A percentile compares a stretch with the other conserved stretches of the same genome.
phyloP scores from a whole-genome alignment of 2,329 filamentous ascomycete species.

The Pseudogymnoascus sp. region DNA sequence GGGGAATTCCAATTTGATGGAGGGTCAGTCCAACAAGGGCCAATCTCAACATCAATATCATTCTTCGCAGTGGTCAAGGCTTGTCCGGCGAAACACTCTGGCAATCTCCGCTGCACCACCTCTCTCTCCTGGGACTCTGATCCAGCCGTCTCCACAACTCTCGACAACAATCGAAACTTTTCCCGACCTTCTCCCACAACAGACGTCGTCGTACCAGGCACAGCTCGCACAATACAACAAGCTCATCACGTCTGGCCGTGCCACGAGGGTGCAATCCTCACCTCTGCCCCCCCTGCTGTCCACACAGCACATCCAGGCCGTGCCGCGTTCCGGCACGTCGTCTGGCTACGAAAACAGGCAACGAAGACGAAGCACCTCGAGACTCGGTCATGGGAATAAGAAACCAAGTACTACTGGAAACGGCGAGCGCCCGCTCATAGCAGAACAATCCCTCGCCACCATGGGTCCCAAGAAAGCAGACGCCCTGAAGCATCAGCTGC shows the following conservation, averaged over 20 bases:
- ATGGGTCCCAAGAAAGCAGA: slow-evolving; percentile 28
- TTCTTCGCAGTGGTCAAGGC: slow-evolving; percentile 28
- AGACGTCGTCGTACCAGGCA: slow-evolving; percentile 50
- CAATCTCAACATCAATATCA: slow-evolving; percentile 30
- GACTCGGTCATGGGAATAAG: slow-evolving; percentile 50
- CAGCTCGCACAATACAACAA: slow-evolving; percentile 59
- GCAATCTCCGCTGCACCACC: slow-evolving; percentile 16
- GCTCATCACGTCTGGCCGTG: slow-evolving; percentile 45
- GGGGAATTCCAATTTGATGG: slow-evolving; percentile 23
- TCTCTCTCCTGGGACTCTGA: slow-evolving; percentile 19
- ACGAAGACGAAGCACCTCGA: slow-evolving; percentile 40
- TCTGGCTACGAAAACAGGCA: slow-evolving; percentile 32
- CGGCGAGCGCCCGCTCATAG: slow-evolving; percentile 53
- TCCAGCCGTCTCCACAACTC: slow-evolving; percentile 21
- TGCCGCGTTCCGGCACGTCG: slow-evolving; percentile 49
- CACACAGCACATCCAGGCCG: slow-evolving; percentile 47
- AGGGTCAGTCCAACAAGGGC: slow-evolving; percentile 25
- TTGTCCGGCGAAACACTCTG: slow-evolving; percentile 28
- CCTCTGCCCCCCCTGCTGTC: slow-evolving; percentile 48
- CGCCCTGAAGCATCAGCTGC: slow-evolving; percentile 21
- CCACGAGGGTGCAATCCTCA: slow-evolving; percentile 45
- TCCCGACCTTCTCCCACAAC: slow-evolving; percentile 49
- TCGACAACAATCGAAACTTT: slow-evolving; percentile 44
- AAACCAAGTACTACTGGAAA: slow-evolving; percentile 47
- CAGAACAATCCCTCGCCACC: slow-evolving; percentile 34